Conservation (phyloP, 2,329 filamentous ascomycete genomes). For the Graphilbum sp. region DNA sequence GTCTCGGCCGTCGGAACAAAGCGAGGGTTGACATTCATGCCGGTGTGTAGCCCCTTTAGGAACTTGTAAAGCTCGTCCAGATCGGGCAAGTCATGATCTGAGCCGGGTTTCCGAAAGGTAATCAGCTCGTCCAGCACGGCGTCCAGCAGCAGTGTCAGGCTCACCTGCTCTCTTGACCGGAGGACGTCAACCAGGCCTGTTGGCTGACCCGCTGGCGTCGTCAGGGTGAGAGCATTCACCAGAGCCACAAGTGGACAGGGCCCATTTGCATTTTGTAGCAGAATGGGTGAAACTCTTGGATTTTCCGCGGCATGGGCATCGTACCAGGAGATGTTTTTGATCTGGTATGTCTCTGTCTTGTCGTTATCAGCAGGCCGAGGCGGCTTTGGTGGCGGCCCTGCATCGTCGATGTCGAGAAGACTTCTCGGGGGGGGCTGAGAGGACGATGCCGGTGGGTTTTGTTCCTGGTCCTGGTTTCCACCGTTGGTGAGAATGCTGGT, state of each 20-base stretch:
- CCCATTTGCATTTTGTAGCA: conserved; percentile 87
- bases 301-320: conserved; percentile 45
- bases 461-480: background rate
- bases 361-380: conserved; percentile 26
- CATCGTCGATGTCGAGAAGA: conserved; percentile 11
- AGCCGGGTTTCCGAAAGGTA: conserved; percentile 50
- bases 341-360: conserved; percentile 67
- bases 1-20: conserved; percentile 48
- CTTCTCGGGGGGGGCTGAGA: conserved; percentile 10
- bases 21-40: conserved; percentile 94
- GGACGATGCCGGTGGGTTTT: background rate
- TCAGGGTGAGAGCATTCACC: conserved; percentile 80
- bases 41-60: conserved; percentile 74
- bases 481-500: background rate
- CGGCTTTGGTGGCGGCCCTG: conserved; percentile 14
- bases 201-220: conserved; percentile 48
- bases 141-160: conserved; percentile 68
- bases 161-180: conserved; percentile 70
- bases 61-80: conserved; percentile 80
- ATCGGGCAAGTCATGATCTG: conserved; percentile 57
- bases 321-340: conserved; percentile 80
- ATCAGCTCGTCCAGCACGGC: conserved; percentile 89
- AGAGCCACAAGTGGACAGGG: conserved; percentile 86
- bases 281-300: conserved; percentile 63
- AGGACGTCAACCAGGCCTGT: conserved; percentile 67